Conservation (phyloP, 2,329 filamentous ascomycete species). For the Colletotrichum navitas region DNA sequence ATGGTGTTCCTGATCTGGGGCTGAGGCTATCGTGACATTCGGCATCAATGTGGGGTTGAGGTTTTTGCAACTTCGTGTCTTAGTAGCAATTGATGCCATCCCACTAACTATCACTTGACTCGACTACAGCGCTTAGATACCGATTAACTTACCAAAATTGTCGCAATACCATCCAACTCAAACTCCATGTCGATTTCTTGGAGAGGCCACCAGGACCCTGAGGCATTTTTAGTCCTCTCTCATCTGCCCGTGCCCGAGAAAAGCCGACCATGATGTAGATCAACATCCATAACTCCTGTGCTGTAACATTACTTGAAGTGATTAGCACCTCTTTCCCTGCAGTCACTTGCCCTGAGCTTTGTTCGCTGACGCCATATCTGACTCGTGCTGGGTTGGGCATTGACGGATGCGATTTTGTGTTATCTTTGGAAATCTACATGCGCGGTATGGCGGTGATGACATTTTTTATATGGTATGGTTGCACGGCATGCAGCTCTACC, state of each 20-base stretch:
- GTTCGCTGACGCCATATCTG: conserved; percentile 15
- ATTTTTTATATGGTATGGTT: neutral
- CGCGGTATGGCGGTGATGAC: neutral
- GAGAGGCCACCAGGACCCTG: neutral
- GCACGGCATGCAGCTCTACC: neutral
- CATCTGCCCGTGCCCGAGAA: neutral
- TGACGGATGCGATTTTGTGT: conserved; percentile 20
- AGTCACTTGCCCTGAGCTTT: neutral
- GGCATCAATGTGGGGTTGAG: conserved; percentile 21
- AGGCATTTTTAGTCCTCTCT: conserved; percentile 4
- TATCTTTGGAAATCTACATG: conserved; percentile 12
- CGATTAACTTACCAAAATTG: no score
- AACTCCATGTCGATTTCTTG: neutral
- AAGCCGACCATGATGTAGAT: conserved; percentile 13
- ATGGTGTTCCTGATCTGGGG: conserved; percentile 15
- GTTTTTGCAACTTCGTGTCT: neutral
- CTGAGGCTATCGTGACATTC: conserved; percentile 39
- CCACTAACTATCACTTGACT: neutral
- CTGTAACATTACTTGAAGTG: conserved; percentile 10
- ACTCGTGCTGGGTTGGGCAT: conserved; percentile 36
- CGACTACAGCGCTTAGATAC: neutral
- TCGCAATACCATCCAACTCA: neutral
- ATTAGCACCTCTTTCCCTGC: conserved; percentile 7
- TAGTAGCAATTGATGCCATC: neutral
- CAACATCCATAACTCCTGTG: neutral